Evolutionary conservation across 2,329 filamentous ascomycete genomes (phyloP).

Genomic region (Karstenula rhodostoma): DNA sequence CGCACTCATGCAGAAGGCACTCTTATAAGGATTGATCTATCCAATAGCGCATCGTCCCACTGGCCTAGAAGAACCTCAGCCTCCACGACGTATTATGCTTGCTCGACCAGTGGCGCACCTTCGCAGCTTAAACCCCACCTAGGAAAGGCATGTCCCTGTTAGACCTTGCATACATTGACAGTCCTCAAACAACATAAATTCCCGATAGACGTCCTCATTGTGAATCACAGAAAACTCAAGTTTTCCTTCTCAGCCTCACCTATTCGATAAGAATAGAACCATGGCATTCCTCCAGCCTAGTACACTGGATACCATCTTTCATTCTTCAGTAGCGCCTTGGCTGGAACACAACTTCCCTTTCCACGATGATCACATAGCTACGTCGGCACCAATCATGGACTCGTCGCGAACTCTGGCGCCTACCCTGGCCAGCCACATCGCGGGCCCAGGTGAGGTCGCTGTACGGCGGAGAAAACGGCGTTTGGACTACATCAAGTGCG

Average conservation of each 20-base stretch:
- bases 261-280: neutral
- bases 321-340: neutral
- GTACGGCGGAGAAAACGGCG: neutral
- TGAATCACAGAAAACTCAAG: neutral
- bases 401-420: neutral
- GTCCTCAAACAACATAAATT: neutral
- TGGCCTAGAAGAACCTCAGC: neutral
- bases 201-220: neutral
- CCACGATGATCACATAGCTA: neutral
- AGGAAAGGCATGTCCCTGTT: neutral
- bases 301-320: neutral
- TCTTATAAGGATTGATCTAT: neutral
- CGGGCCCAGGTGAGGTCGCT: neutral
- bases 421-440: neutral
- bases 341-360: neutral
- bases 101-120: constrained; percentile 13
- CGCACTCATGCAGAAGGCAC: constrained; percentile 1
- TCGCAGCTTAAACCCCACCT: neutral
- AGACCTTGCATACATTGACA: neutral
- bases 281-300: neutral
- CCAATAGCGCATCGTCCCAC: neutral
- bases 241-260: neutral
- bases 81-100: neutral
- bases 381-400: neutral
- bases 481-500: constrained; percentile 13